Conservation (phyloP, 176 grass and related monocot genomes). For the sorghum (Sorghum bicolor) region Sorghum_bicolor_NCBIv3 NC_012873.2:67220501-67221000, state of each 20-base stretch:
- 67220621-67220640: slow-evolving; percentile 57
- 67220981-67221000: background rate
- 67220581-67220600: slow-evolving; percentile 85
- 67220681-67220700: background rate
- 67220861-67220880: background rate
- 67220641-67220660: slow-evolving; percentile 37
- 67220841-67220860: background rate
- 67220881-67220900: background rate
- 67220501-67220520: slow-evolving; percentile 3
- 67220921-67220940: background rate
- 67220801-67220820: background rate
- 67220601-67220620: slow-evolving; percentile 64
- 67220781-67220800: background rate
- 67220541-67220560: slow-evolving; percentile 69
- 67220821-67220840: background rate
- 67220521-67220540: slow-evolving; percentile 5
- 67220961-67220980: background rate
- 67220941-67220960: background rate
- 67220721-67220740: background rate
- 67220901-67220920: background rate
- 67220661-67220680: background rate
- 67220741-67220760: background rate
- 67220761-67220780: background rate
- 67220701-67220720: background rate
- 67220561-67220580: slow-evolving; percentile 73